These are phyloP conservation scores for Lodderomyces parapsilosis DNA, from an alignment of 1,139 yeast genomes.

Conservation along the genomic window DNA sequence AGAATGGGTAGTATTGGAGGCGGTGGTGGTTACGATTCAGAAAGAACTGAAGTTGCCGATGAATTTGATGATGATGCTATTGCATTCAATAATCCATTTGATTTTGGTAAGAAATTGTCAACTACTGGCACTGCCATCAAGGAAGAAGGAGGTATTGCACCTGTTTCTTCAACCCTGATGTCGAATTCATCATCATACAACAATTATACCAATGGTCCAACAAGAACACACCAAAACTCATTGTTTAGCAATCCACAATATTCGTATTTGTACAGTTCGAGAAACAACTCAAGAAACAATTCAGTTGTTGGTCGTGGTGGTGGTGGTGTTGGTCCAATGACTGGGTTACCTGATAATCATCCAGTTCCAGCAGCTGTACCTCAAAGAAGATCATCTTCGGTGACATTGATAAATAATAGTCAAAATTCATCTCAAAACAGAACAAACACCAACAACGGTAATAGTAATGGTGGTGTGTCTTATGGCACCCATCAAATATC, in stretches of 20 bases:
- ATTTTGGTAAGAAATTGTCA: conserved; percentile 7
- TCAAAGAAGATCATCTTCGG: conserved; percentile 9
- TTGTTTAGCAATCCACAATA: conserved; percentile 1
- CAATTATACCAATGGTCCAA: not conserved
- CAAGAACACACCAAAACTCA: not conserved
- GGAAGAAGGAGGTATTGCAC: not conserved
- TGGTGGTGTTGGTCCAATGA: conserved; percentile 1
- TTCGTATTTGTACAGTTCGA: conserved; percentile 4
- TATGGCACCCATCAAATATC: conserved; percentile 3
- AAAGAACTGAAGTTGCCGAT: conserved; percentile 11
- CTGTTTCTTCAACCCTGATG: conserved; percentile 1
- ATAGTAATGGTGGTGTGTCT: not conserved
- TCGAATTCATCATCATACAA: conserved; percentile 5
- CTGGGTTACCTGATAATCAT: not conserved
- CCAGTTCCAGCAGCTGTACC: conserved; percentile 1
- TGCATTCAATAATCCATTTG: conserved; percentile 12
- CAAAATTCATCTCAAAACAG: conserved; percentile 7
- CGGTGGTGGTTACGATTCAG: conserved; percentile 8
- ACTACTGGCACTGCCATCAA: not conserved
- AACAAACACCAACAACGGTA: conserved; percentile 1
- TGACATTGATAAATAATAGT: conserved; percentile 10
- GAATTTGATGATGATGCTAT: conserved; percentile 7
- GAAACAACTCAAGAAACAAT: conserved; percentile 5
- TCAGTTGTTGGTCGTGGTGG: too few relatives aligned
- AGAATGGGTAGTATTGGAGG: not conserved